Evolutionary conservation across 2,329 filamentous ascomycete genomes (phyloP).

Genomic region (Cercospora beticola): DNA sequence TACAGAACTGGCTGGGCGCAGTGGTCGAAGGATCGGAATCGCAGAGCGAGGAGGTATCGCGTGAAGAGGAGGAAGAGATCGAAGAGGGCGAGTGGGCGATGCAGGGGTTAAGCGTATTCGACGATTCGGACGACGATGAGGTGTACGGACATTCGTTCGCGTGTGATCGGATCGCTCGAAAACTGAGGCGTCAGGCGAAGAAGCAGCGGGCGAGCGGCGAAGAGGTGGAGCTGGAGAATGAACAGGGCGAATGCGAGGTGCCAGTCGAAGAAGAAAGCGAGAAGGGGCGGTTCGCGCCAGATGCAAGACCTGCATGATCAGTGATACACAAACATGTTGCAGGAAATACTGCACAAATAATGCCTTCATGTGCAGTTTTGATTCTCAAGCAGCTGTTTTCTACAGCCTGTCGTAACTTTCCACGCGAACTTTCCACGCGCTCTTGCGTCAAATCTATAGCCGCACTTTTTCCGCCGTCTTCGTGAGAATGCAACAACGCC

Average conservation of each 20-base stretch:
- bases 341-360: not conserved
- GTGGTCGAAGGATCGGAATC: not conserved
- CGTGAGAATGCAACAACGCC: constrained; percentile 16
- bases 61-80: not conserved
- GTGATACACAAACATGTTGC: not conserved
- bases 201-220: not conserved
- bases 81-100: constrained; percentile 7
- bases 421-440: not conserved
- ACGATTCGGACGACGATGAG: constrained; percentile 8
- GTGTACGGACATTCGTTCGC: not conserved
- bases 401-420: constrained; percentile 4
- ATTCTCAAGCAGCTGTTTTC: constrained; percentile 3
- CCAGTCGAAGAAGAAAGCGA: not conserved
- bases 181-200: constrained; percentile 1
- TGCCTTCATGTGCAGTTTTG: not conserved
- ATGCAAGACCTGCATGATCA: not conserved
- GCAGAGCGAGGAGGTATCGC: not conserved
- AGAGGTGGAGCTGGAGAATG: not conserved
- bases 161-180: not conserved
- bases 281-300: not conserved
- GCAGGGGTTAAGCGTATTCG: constrained; percentile 3
- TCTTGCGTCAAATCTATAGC: constrained; percentile 4
- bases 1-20: not conserved
- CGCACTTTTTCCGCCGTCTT: not conserved
- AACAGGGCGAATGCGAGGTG: not conserved